phyloP scores from a whole-genome alignment of 345 rosid species.

The Microcos paniculata region DNA sequence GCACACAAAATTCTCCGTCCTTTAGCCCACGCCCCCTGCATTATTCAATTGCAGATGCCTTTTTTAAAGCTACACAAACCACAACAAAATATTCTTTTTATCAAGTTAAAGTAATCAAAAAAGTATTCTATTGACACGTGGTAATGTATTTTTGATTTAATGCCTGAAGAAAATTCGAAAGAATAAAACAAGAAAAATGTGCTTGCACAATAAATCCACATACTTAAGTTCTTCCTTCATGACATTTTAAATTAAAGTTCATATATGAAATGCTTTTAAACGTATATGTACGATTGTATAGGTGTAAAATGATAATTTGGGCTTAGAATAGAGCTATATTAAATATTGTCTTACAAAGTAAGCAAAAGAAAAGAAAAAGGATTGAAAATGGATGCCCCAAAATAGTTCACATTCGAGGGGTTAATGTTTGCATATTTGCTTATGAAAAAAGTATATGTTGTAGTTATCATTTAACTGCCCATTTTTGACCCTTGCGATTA shows the following conservation, averaged over 20 bases:
- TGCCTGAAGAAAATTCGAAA: background rate
- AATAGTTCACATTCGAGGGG: background rate
- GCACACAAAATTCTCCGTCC: no score
- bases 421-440: no score
- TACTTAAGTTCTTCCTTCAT: no score
- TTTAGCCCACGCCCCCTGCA: background rate
- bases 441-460: no score
- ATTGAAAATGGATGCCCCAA: background rate
- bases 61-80: background rate
- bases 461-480: background rate
- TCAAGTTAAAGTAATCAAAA: background rate
- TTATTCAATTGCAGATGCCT: background rate
- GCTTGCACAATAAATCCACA: no score
- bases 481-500: background rate
- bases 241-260: no score
- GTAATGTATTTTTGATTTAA: background rate
- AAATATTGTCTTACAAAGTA: background rate
- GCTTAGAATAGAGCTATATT: no score
- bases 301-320: no score
- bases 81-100: background rate
- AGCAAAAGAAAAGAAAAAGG: background rate
- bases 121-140: background rate
- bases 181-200: background rate
- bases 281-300: no score
- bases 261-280: no score